A percentile compares a stretch with the other conserved stretches of the same genome.
These are phyloP conservation scores for Vitellaria paradoxa DNA, from an alignment of 179 eudicot genomes.

Conservation along the genomic window DNA sequence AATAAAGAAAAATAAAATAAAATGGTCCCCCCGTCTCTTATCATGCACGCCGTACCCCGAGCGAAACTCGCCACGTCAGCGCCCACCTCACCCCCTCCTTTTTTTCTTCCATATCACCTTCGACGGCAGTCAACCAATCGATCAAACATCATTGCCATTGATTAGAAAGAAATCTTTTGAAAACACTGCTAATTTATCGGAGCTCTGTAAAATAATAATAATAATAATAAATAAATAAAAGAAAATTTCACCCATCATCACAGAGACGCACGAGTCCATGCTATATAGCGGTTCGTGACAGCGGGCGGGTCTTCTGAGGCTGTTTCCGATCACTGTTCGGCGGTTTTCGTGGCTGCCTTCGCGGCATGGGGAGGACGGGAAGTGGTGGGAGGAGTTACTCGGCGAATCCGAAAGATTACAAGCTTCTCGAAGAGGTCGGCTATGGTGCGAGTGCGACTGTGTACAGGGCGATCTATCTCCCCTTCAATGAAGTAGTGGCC, in stretches of 20 bases:
- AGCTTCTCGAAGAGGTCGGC: slow-evolving; percentile 73
- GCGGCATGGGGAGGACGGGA: slow-evolving; percentile 14
- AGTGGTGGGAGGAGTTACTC: slow-evolving; percentile 33
- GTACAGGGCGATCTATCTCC: slow-evolving; percentile 71
- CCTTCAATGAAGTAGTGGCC: slow-evolving; percentile 67
- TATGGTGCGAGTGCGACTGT: slow-evolving; percentile 83
- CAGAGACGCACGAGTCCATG: too few species aligned
- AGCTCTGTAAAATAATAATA: not conserved
- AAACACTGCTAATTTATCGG: slow-evolving; percentile 3
- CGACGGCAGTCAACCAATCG: too few species aligned
- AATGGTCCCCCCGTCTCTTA: not conserved
- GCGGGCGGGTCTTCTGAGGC: too few species aligned
- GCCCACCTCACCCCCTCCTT: too few species aligned
- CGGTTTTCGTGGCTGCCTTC: not conserved
- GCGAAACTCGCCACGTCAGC: not conserved
- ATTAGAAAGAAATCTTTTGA: too few species aligned
- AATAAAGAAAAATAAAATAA: too few species aligned
- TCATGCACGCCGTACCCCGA: not conserved
- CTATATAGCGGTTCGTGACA: too few species aligned
- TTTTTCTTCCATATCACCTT: too few species aligned
- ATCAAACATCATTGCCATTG: too few species aligned
- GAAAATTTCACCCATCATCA: too few species aligned
- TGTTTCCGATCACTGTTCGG: too few species aligned
- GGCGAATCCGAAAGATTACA: slow-evolving; percentile 45
- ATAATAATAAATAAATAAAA: too few species aligned